These are phyloP conservation scores for Termitomyces sp. DNA, from an alignment of 768 basidiomycete species.

Conservation along the genomic window DNA sequence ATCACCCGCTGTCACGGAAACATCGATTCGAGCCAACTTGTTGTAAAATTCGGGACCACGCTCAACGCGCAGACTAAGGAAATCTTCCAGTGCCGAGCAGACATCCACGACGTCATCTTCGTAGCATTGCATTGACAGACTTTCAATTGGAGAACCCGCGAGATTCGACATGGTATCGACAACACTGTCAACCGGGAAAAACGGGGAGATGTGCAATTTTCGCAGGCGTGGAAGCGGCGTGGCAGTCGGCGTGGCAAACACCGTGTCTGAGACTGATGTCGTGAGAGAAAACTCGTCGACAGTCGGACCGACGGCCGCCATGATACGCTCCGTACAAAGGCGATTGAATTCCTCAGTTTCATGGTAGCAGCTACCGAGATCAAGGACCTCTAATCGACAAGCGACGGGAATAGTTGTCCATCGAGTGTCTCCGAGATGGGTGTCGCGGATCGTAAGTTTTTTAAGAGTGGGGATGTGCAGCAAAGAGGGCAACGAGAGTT, in stretches of 20 bases:
- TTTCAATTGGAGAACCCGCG: slow-evolving; percentile 54
- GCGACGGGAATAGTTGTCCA: slow-evolving; percentile 48
- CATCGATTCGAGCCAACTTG: slow-evolving; percentile 42
- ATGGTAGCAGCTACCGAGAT: slow-evolving; percentile 52
- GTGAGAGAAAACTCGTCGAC: slow-evolving; percentile 51
- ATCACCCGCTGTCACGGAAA: slow-evolving; percentile 35
- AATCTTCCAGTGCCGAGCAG: slow-evolving; percentile 49
- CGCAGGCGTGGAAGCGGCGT: slow-evolving; percentile 47
- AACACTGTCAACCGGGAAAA: slow-evolving; percentile 55
- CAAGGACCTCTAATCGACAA: slow-evolving; percentile 50
- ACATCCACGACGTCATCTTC: slow-evolving; percentile 60
- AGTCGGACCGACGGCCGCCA: slow-evolving; percentile 49
- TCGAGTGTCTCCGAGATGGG: slow-evolving; percentile 59
- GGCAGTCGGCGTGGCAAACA: slow-evolving; percentile 34
- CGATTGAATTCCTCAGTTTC: slow-evolving; percentile 48
- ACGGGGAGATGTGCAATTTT: slow-evolving; percentile 53
- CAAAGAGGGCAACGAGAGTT: slow-evolving; percentile 60
- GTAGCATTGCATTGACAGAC: slow-evolving; percentile 51
- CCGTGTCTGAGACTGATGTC: slow-evolving; percentile 36
- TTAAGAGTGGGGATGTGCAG: slow-evolving; percentile 57
- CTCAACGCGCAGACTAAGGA: slow-evolving; percentile 46
- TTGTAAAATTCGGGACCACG: slow-evolving; percentile 44
- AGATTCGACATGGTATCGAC: slow-evolving; percentile 55
- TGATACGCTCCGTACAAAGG: slow-evolving; percentile 52
- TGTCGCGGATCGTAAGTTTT: slow-evolving; percentile 60